Evolutionary conservation across 345 rosid species (phyloP).

Genomic region (Populus pruinosa): DNA sequence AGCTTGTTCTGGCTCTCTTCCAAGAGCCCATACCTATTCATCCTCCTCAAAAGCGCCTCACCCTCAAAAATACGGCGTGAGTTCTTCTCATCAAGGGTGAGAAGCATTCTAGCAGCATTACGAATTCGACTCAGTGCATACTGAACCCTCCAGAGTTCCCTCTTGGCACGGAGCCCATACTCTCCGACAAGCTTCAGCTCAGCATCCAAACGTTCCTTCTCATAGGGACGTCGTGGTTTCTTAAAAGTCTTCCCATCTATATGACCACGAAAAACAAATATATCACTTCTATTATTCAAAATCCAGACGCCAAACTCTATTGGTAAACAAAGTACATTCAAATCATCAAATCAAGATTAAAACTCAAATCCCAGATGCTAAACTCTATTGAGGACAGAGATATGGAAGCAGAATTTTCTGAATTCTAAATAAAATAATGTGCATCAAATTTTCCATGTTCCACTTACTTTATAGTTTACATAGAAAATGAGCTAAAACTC

Average conservation of each 20-base stretch:
- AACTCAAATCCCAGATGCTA: too few species aligned
- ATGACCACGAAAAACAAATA: not conserved
- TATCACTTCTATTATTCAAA: not conserved
- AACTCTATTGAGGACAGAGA: too few species aligned
- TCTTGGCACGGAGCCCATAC: conserved; percentile 60
- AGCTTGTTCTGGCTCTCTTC: conserved; percentile 80
- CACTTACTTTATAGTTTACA: too few species aligned
- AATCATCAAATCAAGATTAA: too few species aligned
- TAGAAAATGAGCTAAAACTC: too few species aligned
- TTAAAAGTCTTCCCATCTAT: conserved; percentile 61
- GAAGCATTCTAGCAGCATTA: conserved; percentile 56
- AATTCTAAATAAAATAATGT: not conserved
- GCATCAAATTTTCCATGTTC: not conserved
- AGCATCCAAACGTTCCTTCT: conserved; percentile 66
- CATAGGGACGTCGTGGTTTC: conserved; percentile 62
- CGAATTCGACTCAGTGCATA: conserved; percentile 57
- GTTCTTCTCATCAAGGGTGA: conserved; percentile 62
- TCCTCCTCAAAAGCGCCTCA: conserved; percentile 56
- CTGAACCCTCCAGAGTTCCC: conserved; percentile 72
- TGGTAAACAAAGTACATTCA: too few species aligned
- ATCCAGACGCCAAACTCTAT: too few species aligned
- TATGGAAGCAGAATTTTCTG: not conserved
- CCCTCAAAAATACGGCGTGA: conserved; percentile 59
- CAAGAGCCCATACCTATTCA: conserved; percentile 58
- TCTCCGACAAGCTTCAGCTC: conserved; percentile 64